A percentile compares a stretch with the other conserved stretches of the same genome.
phyloP scores from a whole-genome alignment of 345 rosid genomes.

The Leavenworthia alabamica region DNA sequence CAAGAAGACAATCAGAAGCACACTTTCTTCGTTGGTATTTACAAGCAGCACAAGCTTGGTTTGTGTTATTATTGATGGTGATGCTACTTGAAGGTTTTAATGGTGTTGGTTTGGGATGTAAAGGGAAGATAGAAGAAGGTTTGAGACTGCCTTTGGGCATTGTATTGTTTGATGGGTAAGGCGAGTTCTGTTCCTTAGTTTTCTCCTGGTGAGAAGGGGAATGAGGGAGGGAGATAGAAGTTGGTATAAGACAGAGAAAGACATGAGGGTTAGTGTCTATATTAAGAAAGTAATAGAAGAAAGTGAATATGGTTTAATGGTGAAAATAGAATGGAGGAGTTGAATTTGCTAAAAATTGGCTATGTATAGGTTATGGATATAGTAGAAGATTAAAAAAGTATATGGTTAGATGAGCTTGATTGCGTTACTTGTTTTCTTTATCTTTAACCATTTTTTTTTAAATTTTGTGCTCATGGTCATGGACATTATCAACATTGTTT shows the following conservation, averaged over 20 bases:
- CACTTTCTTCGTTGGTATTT: slow-evolving; percentile 94
- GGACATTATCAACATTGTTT: no score
- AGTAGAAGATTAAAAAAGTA: no score
- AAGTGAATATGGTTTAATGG: no score
- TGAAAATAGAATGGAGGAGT: no score
- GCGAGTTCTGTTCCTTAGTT: slow-evolving; percentile 33
- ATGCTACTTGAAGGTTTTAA: slow-evolving; percentile 28
- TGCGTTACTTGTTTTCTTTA: no score
- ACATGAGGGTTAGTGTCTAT: no score
- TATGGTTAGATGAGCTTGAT: no score
- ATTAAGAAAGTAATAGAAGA: no score
- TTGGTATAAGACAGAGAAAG: slow-evolving; percentile 29
- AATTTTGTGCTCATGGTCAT: no score
- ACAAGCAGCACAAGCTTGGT: slow-evolving; percentile 95
- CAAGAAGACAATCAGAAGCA: slow-evolving; percentile 86
- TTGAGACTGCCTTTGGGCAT: slow-evolving; percentile 61
- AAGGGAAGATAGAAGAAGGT: slow-evolving; percentile 51
- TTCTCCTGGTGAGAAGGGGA: slow-evolving; percentile 40
- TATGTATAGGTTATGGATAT: no score
- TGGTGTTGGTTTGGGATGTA: slow-evolving; percentile 28
- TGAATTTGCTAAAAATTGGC: no score
- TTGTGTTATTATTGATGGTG: slow-evolving; percentile 32
- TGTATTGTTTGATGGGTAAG: slow-evolving; percentile 24
- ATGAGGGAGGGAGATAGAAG: slow-evolving; percentile 34
- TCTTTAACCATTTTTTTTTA: no score